Base-by-base conservation (phyloP, 169 alveolate species). In the Plasmodium blacklocki region DNA sequence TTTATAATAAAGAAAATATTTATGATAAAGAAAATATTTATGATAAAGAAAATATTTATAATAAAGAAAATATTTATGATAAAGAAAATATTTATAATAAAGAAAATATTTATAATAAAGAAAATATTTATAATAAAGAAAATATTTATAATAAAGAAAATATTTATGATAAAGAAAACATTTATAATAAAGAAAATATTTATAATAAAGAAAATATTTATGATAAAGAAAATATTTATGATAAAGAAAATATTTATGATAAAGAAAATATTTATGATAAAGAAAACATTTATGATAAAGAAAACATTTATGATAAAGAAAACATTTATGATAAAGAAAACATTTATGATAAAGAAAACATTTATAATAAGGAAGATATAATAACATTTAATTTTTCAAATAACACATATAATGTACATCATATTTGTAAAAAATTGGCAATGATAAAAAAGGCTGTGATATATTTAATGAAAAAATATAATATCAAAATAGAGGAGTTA, bases 361-460 rank as follows among this genome's bases (percentile, higher is more conserved):
- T 26, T 32, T 32, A 32, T 9, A 3, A 39, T 39, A 39, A 39
- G 11, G 66, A 19, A 47, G 83, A 5, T 2, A 32, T 11, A 9
- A 23, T n/a, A 11, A 19, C 18, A 0, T 11, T 1, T 12, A 64
- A 23, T 7, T 47, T 2, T 15, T 15, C 14, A 0, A 59, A 49
- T 11, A 43, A 15, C 0, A 39, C 5, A 23, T 18, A n/a, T 9
- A 21, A 39, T 39, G 14, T 64, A 26, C 3, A 32, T 15, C n/a
- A n/a, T 2, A 63, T 80, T 1, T 50, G 66, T 9, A 56, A 60
- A 12, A 68, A 83, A 50, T 26, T 83, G 21, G 19, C 58, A 26
- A 21, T 70, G 3, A 26, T 83, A 32, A 83, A 83, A 29, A 63
- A 68, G 12, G 29, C 64, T 54, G 23, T 83, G 3, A 9, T 0